Conservation (phyloP, 306 rosid genomes). For the Cicer bijugum region DNA sequence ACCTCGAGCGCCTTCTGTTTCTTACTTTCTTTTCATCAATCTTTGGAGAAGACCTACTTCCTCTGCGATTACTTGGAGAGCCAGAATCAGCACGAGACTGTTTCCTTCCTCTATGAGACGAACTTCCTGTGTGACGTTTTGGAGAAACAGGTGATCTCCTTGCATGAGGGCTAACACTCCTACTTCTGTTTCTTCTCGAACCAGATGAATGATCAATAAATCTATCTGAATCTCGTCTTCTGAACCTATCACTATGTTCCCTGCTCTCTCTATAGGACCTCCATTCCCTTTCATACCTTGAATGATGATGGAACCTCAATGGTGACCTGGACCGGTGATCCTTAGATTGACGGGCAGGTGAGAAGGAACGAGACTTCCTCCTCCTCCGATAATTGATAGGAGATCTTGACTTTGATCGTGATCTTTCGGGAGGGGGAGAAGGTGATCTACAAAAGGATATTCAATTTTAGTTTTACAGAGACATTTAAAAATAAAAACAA, state of each 20-base stretch:
- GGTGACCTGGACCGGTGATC: conserved; percentile 86
- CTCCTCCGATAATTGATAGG: conserved; percentile 71
- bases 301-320: conserved; percentile 62
- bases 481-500: conserved; percentile 15
- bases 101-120: conserved; percentile 69
- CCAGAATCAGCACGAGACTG: conserved; percentile 62
- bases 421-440: conserved; percentile 62
- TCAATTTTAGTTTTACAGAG: conserved; percentile 35
- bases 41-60: conserved; percentile 76
- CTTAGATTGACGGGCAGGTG: conserved; percentile 72
- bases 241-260: conserved; percentile 67
- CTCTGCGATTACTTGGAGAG: conserved; percentile 64
- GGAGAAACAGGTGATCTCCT: conserved; percentile 80
- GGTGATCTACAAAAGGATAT: conserved; percentile 68
- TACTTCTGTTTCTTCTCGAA: conserved; percentile 72
- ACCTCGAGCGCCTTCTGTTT: conserved; percentile 76
- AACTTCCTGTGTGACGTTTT: conserved; percentile 61
- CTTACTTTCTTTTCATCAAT: conserved; percentile 58
- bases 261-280: conserved; percentile 66
- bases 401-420: conserved; percentile 82
- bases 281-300: conserved; percentile 63
- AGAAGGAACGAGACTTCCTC: conserved; percentile 84
- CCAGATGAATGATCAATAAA: conserved; percentile 57
- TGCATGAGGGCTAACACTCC: conserved; percentile 70
- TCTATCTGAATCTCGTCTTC: conserved; percentile 77